These are phyloP conservation scores for Ophiognomonia clavigignenti-juglandacearum DNA, from an alignment of 2,329 filamentous ascomycete species.

Conservation along the genomic window DNA sequence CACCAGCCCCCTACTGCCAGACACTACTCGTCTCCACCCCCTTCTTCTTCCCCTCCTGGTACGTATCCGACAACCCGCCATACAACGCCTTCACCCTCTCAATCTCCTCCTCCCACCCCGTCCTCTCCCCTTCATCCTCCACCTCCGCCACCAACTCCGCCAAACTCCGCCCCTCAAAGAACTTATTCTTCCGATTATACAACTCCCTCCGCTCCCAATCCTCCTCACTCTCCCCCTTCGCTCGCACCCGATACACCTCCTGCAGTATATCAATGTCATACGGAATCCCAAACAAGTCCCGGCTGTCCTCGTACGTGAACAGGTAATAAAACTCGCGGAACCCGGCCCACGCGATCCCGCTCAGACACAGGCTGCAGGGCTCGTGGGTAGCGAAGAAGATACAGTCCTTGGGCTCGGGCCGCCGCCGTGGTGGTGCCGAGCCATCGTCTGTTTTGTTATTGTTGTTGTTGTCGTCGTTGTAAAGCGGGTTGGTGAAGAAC, in stretches of 20 bases:
- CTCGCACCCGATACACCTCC: constrained; percentile 47
- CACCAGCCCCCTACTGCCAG: constrained; percentile 42
- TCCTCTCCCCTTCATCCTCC: constrained; percentile 27
- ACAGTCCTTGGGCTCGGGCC: constrained; percentile 37
- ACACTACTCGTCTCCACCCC: constrained; percentile 41
- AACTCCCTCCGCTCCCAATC: constrained; percentile 34
- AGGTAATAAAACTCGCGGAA: constrained; percentile 54
- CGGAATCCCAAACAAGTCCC: constrained; percentile 50
- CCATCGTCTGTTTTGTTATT: too few species aligned
- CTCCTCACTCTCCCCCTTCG: constrained; percentile 31
- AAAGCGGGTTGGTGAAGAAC: constrained; percentile 38
- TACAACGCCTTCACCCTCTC: constrained; percentile 45
- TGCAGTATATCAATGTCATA: constrained; percentile 55
- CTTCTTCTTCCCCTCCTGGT: constrained; percentile 41
- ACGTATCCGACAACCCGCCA: constrained; percentile 38
- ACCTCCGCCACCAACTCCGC: constrained; percentile 34
- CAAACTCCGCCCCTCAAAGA: constrained; percentile 43
- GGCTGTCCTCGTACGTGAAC: constrained; percentile 55
- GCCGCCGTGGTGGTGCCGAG: constrained; percentile 25
- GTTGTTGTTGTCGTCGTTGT: too few species aligned
- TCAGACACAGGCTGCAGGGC: constrained; percentile 53
- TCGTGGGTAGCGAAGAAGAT: constrained; percentile 56
- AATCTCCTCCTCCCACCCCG: constrained; percentile 35
- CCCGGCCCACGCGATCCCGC: constrained; percentile 53
- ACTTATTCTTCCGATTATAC: constrained; percentile 53